phyloP scores from a whole-genome alignment of 148 eudicot species.

The Agrostemma githago region DNA sequence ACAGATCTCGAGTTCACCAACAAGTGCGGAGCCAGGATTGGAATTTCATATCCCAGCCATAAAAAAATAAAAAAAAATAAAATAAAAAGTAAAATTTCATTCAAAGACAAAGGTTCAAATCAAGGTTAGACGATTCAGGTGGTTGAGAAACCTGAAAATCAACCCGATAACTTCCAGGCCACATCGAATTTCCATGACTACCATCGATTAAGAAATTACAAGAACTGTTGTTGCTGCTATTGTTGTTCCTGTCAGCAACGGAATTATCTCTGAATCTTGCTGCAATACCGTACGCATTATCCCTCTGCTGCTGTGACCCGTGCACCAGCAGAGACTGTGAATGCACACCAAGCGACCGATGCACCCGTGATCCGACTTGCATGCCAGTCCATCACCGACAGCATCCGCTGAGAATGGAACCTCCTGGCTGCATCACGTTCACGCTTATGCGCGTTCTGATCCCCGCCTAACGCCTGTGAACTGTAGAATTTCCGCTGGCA shows the following conservation, averaged over 20 bases:
- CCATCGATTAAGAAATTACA: slow-evolving; percentile 29
- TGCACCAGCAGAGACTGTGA: slow-evolving; percentile 65
- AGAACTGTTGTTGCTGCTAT: slow-evolving; percentile 14
- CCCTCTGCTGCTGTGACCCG: slow-evolving; percentile 39
- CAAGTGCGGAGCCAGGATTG: no score
- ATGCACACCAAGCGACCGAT: slow-evolving; percentile 53
- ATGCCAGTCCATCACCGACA: slow-evolving; percentile 43
- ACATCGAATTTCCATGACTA: slow-evolving; percentile 24
- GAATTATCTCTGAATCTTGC: slow-evolving; percentile 29
- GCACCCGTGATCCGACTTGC: slow-evolving; percentile 28
- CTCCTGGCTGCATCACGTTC: slow-evolving; percentile 64
- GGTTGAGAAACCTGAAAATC: slow-evolving; percentile 33
- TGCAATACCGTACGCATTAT: slow-evolving; percentile 19
- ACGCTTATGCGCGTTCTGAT: slow-evolving; percentile 83
- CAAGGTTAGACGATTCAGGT: slow-evolving; percentile 28
- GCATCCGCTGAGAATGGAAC: slow-evolving; percentile 45
- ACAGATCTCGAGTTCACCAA: slow-evolving; percentile 12
- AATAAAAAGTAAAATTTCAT: no score
- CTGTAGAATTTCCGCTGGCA: slow-evolving; percentile 77
- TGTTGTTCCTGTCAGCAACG: no score
- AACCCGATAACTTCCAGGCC: slow-evolving; percentile 65
- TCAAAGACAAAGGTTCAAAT: slow-evolving; percentile 51
- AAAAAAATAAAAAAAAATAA: slow-evolving; percentile 20
- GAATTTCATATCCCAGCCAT: background rate
- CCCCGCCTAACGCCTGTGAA: slow-evolving; percentile 84